These are phyloP conservation scores for Plantago major DNA, from an alignment of 257 asterid species.

Conservation along the genomic window DNA sequence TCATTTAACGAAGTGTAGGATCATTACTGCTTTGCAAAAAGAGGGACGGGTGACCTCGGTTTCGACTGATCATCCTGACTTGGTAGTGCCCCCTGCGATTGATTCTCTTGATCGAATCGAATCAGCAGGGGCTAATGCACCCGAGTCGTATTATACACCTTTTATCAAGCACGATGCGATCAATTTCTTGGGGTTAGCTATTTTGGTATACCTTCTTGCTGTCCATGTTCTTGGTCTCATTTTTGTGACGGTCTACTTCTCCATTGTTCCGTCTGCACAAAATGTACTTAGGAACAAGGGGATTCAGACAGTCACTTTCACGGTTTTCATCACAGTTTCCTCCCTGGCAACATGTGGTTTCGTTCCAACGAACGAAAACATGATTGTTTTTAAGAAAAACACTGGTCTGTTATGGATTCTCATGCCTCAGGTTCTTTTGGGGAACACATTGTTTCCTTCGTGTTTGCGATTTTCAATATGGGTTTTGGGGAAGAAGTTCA, in stretches of 20 bases:
- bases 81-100: too few species aligned
- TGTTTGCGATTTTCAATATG: constrained; percentile 39
- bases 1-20: constrained; percentile 22
- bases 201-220: constrained; percentile 36
- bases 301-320: constrained; percentile 33
- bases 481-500: constrained; percentile 40
- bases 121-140: constrained; percentile 11
- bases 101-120: constrained; percentile 26
- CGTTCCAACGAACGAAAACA: constrained; percentile 65
- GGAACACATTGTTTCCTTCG: constrained; percentile 58
- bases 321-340: constrained; percentile 48
- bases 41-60: constrained; percentile 22
- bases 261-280: constrained; percentile 30
- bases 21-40: constrained; percentile 14
- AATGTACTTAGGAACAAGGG: constrained; percentile 41
- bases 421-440: constrained; percentile 50
- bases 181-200: constrained; percentile 33
- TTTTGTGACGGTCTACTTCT: constrained; percentile 26
- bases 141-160: not conserved
- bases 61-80: too few species aligned
- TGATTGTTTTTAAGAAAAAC: constrained; percentile 52
- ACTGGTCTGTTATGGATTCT: constrained; percentile 56
- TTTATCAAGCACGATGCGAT: constrained; percentile 29
- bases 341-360: constrained; percentile 60
- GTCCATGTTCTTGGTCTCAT: constrained; percentile 37